Conservation (phyloP, 2,329 filamentous ascomycete genomes). For the Neofusicoccum laricinum region DNA sequence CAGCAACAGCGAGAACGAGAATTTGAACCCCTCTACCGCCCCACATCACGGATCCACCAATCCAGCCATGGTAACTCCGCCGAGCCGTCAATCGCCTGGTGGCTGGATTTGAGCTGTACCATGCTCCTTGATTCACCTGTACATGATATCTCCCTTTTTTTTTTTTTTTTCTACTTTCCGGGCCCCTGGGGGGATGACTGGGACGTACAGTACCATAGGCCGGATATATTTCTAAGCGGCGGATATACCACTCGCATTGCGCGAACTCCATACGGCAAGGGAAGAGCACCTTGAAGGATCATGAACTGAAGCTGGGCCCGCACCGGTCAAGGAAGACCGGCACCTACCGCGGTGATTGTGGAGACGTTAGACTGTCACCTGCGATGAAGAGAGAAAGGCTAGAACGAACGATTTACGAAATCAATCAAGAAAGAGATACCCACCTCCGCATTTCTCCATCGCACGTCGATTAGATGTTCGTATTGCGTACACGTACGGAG, state of each 20-base stretch:
- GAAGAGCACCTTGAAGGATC: not conserved
- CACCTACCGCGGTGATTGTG: not conserved
- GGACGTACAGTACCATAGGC: not conserved
- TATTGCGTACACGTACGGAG: too few relatives aligned
- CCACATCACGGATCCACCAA: not conserved
- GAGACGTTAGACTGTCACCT: not conserved
- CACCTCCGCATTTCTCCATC: not conserved
- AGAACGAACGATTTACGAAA: not conserved
- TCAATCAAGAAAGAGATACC: not conserved
- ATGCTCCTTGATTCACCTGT: not conserved
- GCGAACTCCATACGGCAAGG: not conserved
- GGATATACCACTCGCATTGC: not conserved
- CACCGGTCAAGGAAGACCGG: not conserved
- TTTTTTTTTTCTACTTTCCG: not conserved
- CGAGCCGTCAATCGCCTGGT: not conserved
- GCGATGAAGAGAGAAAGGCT: not conserved
- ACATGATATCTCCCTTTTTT: not conserved
- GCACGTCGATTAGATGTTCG: not conserved
- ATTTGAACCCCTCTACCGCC: not conserved
- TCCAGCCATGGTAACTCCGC: not conserved
- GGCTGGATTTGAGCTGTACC: not conserved
- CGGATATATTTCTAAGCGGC: not conserved
- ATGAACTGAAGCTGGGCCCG: not conserved
- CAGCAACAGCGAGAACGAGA: not conserved
- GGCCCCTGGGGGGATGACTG: not conserved